A percentile compares a stretch with the other conserved stretches of the same genome.
phyloP scores from a whole-genome alignment of 2,329 filamentous ascomycete species.

The Alternaria conjuncta region DNA sequence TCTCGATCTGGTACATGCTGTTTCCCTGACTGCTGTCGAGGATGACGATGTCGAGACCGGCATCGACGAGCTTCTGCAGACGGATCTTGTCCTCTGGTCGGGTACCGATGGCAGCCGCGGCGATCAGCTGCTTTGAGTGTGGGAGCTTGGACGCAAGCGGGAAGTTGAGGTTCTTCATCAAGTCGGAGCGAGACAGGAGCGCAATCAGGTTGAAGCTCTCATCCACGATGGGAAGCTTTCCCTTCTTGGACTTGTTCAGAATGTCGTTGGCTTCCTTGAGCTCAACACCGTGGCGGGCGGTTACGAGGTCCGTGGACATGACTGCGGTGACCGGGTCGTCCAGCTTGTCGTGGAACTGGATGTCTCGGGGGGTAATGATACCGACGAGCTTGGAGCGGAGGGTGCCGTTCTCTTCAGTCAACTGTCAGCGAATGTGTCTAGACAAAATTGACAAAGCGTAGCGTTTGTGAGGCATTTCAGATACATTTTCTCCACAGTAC shows the following conservation, averaged over 20 bases:
- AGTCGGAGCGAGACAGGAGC: conserved; percentile 69
- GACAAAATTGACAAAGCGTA: conserved; percentile 1
- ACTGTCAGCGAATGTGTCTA: conserved; percentile 29
- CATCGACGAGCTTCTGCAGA: conserved; percentile 86
- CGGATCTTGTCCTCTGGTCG: conserved; percentile 90
- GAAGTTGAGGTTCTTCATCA: conserved; percentile 99
- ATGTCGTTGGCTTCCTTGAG: conserved; percentile 91
- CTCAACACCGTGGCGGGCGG: conserved; percentile 81
- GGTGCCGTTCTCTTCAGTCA: conserved; percentile 77
- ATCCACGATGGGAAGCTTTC: conserved; percentile 94
- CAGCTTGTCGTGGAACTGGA: conserved; percentile 88
- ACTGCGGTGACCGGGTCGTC: conserved; percentile 79
- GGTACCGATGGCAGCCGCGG: conserved; percentile 93
- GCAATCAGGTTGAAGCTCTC: conserved; percentile 74
- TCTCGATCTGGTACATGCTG: conserved; percentile 97
- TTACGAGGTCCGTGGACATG: conserved; percentile 95
- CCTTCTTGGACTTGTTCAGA: conserved; percentile 95
- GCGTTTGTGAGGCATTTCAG: conserved; percentile 49
- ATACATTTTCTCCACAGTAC: conserved; percentile 78
- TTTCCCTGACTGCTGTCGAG: conserved; percentile 98
- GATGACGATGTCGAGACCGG: conserved; percentile 92
- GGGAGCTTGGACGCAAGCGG: conserved; percentile 95
- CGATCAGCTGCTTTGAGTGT: conserved; percentile 96
- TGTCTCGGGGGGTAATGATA: conserved; percentile 97
- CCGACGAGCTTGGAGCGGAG: conserved; percentile 95